Evolutionary conservation across 2,329 filamentous ascomycete genomes (phyloP).

Genomic region (Harringtonia aguacate): DNA sequence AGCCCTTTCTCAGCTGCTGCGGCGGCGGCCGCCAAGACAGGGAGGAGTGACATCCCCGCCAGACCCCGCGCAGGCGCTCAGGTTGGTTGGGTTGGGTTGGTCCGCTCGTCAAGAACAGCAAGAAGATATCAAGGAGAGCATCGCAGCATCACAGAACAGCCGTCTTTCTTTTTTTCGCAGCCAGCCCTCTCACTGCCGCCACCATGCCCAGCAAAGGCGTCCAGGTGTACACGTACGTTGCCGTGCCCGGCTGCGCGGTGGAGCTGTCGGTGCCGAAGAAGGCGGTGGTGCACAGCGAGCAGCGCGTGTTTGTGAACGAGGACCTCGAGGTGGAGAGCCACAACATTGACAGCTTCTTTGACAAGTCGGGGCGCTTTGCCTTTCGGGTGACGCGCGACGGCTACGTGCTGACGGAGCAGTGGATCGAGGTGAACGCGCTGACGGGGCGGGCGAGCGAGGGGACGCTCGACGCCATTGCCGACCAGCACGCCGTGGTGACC

Average conservation of each 20-base stretch:
- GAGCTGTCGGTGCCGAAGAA: constrained; percentile 32
- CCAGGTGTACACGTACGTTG: constrained; percentile 26
- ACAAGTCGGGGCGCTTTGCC: constrained; percentile 32
- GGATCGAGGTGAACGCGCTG: constrained; percentile 32
- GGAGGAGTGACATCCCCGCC: too few relatives aligned
- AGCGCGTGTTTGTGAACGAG: constrained; percentile 23
- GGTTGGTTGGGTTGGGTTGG: too few relatives aligned
- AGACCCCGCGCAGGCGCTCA: too few relatives aligned
- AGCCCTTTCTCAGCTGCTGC: too few relatives aligned
- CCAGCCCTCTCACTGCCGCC: background rate
- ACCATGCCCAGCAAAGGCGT: constrained; percentile 32
- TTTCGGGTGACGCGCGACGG: constrained; percentile 25
- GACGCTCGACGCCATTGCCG: constrained; percentile 23
- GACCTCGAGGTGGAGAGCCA: constrained; percentile 34
- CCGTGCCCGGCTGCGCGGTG: constrained; percentile 27
- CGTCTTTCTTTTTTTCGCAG: background rate
- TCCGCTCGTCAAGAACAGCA: too few relatives aligned
- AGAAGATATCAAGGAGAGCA: too few relatives aligned
- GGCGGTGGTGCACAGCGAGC: constrained; percentile 20
- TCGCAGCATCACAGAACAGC: too few relatives aligned
- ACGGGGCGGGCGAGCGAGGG: constrained; percentile 31
- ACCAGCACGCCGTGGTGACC: constrained; percentile 19
- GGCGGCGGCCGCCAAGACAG: too few relatives aligned
- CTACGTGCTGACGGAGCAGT: constrained; percentile 29
- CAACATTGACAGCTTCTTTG: constrained; percentile 28